phyloP scores from a whole-genome alignment of 2,329 filamentous ascomycete species.

The Diaporthe citri region DNA sequence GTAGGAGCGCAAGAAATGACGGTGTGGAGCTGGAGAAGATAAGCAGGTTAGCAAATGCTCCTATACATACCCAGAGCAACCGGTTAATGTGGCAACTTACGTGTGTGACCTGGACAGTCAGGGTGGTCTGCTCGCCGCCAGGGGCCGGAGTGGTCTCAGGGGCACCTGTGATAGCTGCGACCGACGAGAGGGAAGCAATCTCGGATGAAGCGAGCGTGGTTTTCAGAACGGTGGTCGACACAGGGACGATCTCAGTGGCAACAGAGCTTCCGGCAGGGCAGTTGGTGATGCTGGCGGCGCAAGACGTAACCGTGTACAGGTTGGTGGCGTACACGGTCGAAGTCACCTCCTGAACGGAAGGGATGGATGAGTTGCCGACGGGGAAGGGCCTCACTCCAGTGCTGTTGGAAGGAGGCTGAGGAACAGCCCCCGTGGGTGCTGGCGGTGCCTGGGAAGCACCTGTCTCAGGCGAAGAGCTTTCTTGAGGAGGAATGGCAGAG shows the following conservation, averaged over 20 bases:
- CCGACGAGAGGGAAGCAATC: slow-evolving; percentile 22
- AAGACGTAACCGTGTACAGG: slow-evolving; percentile 44
- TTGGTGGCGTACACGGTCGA: slow-evolving; percentile 40
- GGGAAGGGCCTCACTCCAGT: slow-evolving; percentile 27
- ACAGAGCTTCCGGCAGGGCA: slow-evolving; percentile 43
- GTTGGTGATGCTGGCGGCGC: slow-evolving; percentile 44
- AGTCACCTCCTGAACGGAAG: slow-evolving; percentile 37
- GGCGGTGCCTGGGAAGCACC: neutral
- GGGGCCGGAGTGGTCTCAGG: slow-evolving; percentile 6
- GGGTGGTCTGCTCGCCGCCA: slow-evolving; percentile 37
- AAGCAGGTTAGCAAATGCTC: neutral
- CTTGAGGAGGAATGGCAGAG: slow-evolving; percentile 15
- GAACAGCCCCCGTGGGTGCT: neutral
- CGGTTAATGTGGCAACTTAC: neutral
- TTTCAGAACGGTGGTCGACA: slow-evolving; percentile 37
- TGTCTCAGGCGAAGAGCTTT: slow-evolving; percentile 15
- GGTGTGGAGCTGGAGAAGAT: slow-evolving; percentile 41
- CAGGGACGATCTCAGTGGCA: slow-evolving; percentile 41
- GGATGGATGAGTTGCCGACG: slow-evolving; percentile 23
- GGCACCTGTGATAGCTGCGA: slow-evolving; percentile 36
- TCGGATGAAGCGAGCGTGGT: slow-evolving; percentile 23
- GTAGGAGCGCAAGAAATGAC: slow-evolving; percentile 47
- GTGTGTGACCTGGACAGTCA: slow-evolving; percentile 38
- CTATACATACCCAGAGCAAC: no score
- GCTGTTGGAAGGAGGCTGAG: slow-evolving; percentile 16